A percentile compares a stretch with the other conserved stretches of the same genome.
Conservation (phyloP, 148 eudicot genomes). For the Rhododendron mucronatum region DNA sequence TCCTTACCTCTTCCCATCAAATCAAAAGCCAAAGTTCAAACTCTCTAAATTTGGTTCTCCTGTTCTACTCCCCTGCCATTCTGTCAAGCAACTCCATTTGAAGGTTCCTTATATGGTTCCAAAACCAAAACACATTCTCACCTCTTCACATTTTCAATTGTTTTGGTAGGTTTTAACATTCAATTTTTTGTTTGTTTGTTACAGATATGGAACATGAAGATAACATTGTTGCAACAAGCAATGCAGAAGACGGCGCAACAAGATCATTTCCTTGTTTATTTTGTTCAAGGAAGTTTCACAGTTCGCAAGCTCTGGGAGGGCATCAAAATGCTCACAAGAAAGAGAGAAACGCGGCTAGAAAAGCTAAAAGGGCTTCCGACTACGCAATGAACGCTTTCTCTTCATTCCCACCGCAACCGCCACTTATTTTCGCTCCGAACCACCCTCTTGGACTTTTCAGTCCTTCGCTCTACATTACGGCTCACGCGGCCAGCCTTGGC, state of each 20-base stretch:
- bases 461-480: conserved; percentile 47
- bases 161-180: background rate
- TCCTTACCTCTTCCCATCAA: background rate
- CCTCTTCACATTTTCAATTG: background rate
- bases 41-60: background rate
- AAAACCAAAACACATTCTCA: background rate
- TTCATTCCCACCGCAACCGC: conserved; percentile 16
- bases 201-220: conserved; percentile 44
- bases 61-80: conserved; percentile 20
- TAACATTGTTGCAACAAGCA: background rate
- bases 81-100: background rate
- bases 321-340: conserved; percentile 98
- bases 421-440: conserved; percentile 28
- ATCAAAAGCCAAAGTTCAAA: conserved; percentile 3
- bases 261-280: conserved; percentile 72
- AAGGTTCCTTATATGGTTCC: background rate
- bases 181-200: background rate
- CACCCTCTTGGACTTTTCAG: conserved; percentile 40
- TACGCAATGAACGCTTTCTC: conserved; percentile 11
- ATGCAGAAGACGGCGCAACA: conserved; percentile 14
- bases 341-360: conserved; percentile 73
- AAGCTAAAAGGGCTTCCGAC: conserved; percentile 34
- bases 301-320: conserved; percentile 95
- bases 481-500: conserved; percentile 42
- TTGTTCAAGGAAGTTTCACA: conserved; percentile 84